Conservation (phyloP, 2,329 filamentous ascomycete genomes). For the Ascochyta lentis region DNA sequence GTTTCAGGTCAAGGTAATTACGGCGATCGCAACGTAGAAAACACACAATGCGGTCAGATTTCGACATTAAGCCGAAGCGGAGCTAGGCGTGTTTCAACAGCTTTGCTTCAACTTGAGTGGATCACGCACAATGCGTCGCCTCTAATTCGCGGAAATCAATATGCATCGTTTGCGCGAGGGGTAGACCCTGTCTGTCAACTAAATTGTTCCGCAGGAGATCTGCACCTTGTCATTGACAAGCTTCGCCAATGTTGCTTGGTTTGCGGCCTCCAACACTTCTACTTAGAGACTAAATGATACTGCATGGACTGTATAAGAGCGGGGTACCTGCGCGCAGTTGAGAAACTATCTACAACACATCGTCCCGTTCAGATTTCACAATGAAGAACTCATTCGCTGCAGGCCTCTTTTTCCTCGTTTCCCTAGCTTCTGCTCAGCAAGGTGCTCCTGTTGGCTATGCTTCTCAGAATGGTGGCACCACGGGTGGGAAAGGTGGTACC, state of each 20-base stretch:
- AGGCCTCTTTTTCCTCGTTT: background rate
- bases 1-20: background rate
- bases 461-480: slow-evolving; percentile 46
- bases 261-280: background rate
- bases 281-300: background rate
- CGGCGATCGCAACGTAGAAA: background rate
- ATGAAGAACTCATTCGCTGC: slow-evolving; percentile 8
- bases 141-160: slow-evolving; percentile 4
- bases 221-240: background rate
- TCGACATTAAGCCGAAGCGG: background rate
- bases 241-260: slow-evolving; percentile 10
- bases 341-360: background rate
- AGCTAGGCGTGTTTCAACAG: background rate
- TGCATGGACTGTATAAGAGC: background rate
- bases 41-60: background rate
- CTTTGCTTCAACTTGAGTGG: background rate
- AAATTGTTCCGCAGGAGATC: slow-evolving; percentile 1
- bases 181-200: background rate
- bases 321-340: background rate
- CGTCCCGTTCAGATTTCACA: background rate
- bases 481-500: slow-evolving; percentile 48
- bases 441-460: slow-evolving; percentile 39
- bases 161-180: background rate
- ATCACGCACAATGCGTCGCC: background rate
- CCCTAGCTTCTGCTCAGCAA: slow-evolving; percentile 7